Conservation (phyloP, 2,329 filamentous ascomycete species). For the Aspergillus bombycis region DNA sequence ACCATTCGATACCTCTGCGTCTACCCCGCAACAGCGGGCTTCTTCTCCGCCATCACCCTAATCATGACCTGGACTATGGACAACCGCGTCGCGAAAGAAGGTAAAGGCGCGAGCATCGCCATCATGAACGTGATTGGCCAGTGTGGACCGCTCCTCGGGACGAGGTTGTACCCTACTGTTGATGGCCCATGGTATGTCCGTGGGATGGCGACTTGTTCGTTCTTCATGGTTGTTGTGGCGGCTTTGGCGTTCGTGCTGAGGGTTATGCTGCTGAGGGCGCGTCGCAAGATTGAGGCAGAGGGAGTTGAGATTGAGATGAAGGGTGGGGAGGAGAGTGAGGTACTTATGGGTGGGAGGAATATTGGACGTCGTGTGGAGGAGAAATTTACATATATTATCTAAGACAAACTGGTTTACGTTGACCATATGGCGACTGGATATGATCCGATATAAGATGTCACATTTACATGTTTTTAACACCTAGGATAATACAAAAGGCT, state of each 20-base stretch:
- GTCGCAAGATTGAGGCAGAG: constrained; percentile 34
- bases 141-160: constrained; percentile 71
- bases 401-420: background rate
- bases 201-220: constrained; percentile 66
- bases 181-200: constrained; percentile 65
- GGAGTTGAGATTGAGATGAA: constrained; percentile 19
- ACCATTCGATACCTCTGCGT: constrained; percentile 69
- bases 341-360: constrained; percentile 29
- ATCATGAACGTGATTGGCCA: constrained; percentile 57
- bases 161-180: constrained; percentile 62
- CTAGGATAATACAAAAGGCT: background rate
- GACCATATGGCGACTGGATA: background rate
- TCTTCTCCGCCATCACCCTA: constrained; percentile 81
- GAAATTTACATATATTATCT: constrained; percentile 33
- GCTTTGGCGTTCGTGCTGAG: constrained; percentile 59
- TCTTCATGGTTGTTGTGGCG: constrained; percentile 65
- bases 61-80: constrained; percentile 89
- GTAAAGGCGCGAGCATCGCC: constrained; percentile 75
- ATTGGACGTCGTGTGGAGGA: constrained; percentile 19
- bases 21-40: constrained; percentile 77
- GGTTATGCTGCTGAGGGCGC: constrained; percentile 56
- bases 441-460: background rate
- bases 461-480: background rate
- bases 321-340: constrained; percentile 32
- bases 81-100: constrained; percentile 71